phyloP scores from a whole-genome alignment of 2,329 filamentous ascomycete species.

The Pseudopyricularia javanii region DNA sequence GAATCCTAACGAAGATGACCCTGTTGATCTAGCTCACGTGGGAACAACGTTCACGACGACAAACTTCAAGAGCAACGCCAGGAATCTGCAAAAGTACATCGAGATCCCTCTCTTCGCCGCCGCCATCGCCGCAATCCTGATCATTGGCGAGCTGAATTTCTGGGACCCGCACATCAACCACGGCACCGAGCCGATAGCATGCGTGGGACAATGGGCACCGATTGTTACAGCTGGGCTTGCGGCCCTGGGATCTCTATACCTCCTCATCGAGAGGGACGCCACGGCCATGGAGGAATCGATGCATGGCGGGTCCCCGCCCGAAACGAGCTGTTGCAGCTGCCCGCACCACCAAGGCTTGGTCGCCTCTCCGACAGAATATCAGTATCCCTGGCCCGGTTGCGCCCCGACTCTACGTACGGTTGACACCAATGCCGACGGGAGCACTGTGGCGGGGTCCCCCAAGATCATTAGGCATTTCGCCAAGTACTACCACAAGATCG shows the following conservation, averaged over 20 bases:
- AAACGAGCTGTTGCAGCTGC: background rate
- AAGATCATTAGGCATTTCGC: slow-evolving; percentile 20
- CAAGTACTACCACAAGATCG: slow-evolving; percentile 25
- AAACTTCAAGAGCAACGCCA: slow-evolving; percentile 40
- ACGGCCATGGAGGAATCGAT: background rate
- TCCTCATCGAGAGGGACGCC: slow-evolving; percentile 25
- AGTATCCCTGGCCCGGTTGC: background rate
- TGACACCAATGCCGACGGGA: background rate
- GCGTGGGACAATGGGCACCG: slow-evolving; percentile 48
- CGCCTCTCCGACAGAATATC: background rate
- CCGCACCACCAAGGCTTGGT: background rate
- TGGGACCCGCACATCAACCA: slow-evolving; percentile 42
- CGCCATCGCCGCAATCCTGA: slow-evolving; percentile 44
- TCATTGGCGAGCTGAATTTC: slow-evolving; percentile 53
- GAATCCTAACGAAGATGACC: slow-evolving; percentile 20
- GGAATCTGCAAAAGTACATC: slow-evolving; percentile 38
- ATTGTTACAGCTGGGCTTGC: slow-evolving; percentile 47
- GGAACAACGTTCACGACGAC: slow-evolving; percentile 39
- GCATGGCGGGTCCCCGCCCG: background rate
- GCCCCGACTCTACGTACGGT: background rate
- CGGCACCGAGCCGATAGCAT: slow-evolving; percentile 49
- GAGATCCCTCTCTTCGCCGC: slow-evolving; percentile 47
- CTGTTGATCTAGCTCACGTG: slow-evolving; percentile 40
- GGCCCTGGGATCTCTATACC: slow-evolving; percentile 43
- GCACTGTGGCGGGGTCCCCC: background rate